Evolutionary conservation across 495 filamentous ascomycete species (phyloP).

Genomic region (Trypethelium eluteriae): DNA sequence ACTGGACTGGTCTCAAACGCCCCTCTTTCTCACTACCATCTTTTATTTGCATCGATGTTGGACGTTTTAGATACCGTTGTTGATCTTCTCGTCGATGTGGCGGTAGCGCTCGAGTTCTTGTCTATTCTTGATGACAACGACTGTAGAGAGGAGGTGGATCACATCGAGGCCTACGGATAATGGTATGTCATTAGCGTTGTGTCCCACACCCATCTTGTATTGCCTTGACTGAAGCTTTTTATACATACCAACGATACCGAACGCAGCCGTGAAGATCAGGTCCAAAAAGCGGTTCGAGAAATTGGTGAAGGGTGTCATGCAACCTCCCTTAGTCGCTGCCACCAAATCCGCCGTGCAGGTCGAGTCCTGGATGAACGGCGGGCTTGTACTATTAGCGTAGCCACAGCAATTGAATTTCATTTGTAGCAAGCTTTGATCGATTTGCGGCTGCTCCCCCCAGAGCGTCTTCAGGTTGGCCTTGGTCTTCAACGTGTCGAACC

Average conservation of each 20-base stretch:
- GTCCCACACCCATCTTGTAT: neutral
- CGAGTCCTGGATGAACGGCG: slow-evolving; percentile 53
- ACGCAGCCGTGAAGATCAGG: slow-evolving; percentile 64
- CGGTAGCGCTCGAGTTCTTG: slow-evolving; percentile 63
- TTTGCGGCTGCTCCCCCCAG: slow-evolving; percentile 47
- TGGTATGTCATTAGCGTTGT: neutral
- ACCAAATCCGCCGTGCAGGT: slow-evolving; percentile 54
- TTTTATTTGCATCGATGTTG: neutral
- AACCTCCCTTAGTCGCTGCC: slow-evolving; percentile 59
- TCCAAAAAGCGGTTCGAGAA: slow-evolving; percentile 63
- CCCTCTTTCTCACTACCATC: neutral
- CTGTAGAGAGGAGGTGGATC: slow-evolving; percentile 55
- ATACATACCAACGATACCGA: slow-evolving; percentile 58
- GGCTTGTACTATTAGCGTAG: slow-evolving; percentile 58
- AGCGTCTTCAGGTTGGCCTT: slow-evolving; percentile 47
- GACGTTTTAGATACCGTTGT: slow-evolving; percentile 5
- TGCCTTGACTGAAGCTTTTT: neutral
- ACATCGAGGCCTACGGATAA: slow-evolving; percentile 45
- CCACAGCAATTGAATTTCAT: slow-evolving; percentile 70
- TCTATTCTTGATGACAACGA: slow-evolving; percentile 62
- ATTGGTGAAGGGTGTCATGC: slow-evolving; percentile 51
- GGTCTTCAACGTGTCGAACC: slow-evolving; percentile 61
- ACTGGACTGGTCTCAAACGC: neutral
- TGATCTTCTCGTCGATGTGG: slow-evolving; percentile 63
- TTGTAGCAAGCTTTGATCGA: slow-evolving; percentile 56